Base-by-base conservation (phyloP, 805 yeast genomes). In the Lipomyces starkeyi region DNA sequence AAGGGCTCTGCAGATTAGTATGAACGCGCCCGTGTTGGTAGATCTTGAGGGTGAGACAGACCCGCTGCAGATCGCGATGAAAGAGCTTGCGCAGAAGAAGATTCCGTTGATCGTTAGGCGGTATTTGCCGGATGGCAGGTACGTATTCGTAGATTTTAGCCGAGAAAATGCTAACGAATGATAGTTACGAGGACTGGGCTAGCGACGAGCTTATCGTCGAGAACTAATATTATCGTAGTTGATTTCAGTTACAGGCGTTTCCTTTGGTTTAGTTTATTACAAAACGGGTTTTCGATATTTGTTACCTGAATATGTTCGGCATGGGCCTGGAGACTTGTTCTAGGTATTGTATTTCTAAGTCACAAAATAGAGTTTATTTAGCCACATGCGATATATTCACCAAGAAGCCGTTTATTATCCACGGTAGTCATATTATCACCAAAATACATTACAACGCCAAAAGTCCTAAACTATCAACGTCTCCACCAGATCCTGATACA, bases 41-140 rank as follows among this genome's bases (percentile, higher is more conserved):
- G 99, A 96, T 77, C 87, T 95, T 67, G 99, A 95, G 81, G 99
- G 99, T 77, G 99, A 96, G 80, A 96, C 99, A 2, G 99, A 95
- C 79, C 99, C 99, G 14, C 83, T 95, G 77, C 97, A 93, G 80
- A 95, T 95, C 71, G 98, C 99, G 69, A 90, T 92, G 91, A 95
- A 96, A 80, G 99, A 95, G 80, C 85, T 95, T 71, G 87, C 97
- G 0, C 98, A 95, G 80, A 88, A 91, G 80, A 95, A 93, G 79
- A 93, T 96, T 66, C 99, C 99, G 0, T 84, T 95, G 75, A 97
- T 96, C 58, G 91, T 95, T 60, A 88, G 99, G 85, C 86, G 99
- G 80, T 96, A 92, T 78, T 84, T 95, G 74, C 99, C 99, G 2
- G 99, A 96, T 78, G 97, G 98, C 5, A 63, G 70, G 68, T 71